Conservation (phyloP, 1,139 yeast species). For the Blastobotrys illinoisensis region DNA sequence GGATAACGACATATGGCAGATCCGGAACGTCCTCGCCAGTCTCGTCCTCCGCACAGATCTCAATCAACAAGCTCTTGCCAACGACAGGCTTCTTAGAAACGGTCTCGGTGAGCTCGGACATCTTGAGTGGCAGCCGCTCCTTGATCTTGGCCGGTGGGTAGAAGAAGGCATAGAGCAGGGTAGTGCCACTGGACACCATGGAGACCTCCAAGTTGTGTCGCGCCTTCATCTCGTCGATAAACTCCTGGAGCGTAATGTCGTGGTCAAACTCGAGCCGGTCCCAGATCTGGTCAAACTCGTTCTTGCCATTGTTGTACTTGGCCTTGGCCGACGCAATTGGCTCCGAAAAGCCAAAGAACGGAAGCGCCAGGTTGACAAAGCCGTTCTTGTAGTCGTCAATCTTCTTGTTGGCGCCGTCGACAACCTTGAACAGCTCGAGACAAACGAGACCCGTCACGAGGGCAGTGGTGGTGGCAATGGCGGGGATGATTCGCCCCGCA, state of each 20-base stretch:
- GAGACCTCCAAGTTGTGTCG: slow-evolving; percentile 82
- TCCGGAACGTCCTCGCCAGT: slow-evolving; percentile 90
- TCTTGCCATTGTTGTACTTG: slow-evolving; percentile 63
- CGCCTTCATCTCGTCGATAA: slow-evolving; percentile 69
- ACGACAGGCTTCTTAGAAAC: slow-evolving; percentile 83
- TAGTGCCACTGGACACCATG: slow-evolving; percentile 89
- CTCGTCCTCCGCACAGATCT: slow-evolving; percentile 86
- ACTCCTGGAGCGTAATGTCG: slow-evolving; percentile 68
- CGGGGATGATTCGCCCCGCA: slow-evolving; percentile 91
- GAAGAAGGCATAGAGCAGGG: slow-evolving; percentile 85
- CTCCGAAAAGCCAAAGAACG: slow-evolving; percentile 94
- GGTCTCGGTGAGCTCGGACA: slow-evolving; percentile 69
- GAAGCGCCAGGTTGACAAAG: slow-evolving; percentile 86
- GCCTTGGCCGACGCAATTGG: slow-evolving; percentile 84
- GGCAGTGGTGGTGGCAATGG: slow-evolving; percentile 97
- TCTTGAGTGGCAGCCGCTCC: slow-evolving; percentile 62
- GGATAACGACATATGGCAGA: slow-evolving; percentile 67
- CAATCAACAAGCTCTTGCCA: slow-evolving; percentile 70
- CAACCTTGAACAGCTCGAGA: slow-evolving; percentile 86
- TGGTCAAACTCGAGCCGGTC: slow-evolving; percentile 83
- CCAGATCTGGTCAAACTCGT: slow-evolving; percentile 86
- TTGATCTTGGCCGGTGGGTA: slow-evolving; percentile 86
- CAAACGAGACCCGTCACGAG: slow-evolving; percentile 92
- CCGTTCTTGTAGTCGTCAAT: slow-evolving; percentile 93
- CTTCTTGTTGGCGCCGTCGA: slow-evolving; percentile 55